phyloP scores from a whole-genome alignment of 805 yeast genomes.

The Scheffersomyces lignosus region DNA sequence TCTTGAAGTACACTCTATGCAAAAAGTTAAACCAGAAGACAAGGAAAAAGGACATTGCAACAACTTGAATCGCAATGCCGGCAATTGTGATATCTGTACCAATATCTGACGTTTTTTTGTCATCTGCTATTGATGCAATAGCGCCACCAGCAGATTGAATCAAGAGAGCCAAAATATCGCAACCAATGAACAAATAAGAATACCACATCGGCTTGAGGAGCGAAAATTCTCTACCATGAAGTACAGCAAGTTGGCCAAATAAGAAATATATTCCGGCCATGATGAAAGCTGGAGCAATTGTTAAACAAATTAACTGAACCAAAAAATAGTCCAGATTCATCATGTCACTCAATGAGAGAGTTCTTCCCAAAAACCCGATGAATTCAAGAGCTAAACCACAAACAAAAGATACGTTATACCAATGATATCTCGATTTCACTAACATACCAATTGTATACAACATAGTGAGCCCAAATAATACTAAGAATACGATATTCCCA shows the following conservation, averaged over 20 bases:
- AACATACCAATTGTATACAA: constrained; percentile 13
- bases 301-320: constrained; percentile 8
- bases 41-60: constrained; percentile 18
- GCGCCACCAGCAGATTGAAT: constrained; percentile 23
- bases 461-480: constrained; percentile 8
- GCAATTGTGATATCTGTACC: constrained; percentile 20
- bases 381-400: constrained; percentile 9
- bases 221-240: constrained; percentile 7
- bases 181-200: constrained; percentile 12
- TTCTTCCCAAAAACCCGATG: constrained; percentile 10
- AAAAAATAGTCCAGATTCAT: constrained; percentile 4
- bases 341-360: constrained; percentile 4
- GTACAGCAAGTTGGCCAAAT: constrained; percentile 9
- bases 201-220: constrained; percentile 12
- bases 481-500: constrained; percentile 15
- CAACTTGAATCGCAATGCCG: constrained; percentile 19
- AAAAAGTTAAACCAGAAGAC: constrained; percentile 20
- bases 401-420: constrained; percentile 14
- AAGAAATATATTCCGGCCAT: constrained; percentile 14
- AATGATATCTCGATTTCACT: constrained; percentile 15
- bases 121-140: constrained; percentile 10
- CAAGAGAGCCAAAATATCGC: constrained; percentile 12
- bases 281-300: constrained; percentile 12
- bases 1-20: constrained; percentile 13
- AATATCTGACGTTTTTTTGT: constrained; percentile 5